These are phyloP conservation scores for Penicillium crystallinum DNA, from an alignment of 495 filamentous ascomycete species.

Conservation along the genomic window DNA sequence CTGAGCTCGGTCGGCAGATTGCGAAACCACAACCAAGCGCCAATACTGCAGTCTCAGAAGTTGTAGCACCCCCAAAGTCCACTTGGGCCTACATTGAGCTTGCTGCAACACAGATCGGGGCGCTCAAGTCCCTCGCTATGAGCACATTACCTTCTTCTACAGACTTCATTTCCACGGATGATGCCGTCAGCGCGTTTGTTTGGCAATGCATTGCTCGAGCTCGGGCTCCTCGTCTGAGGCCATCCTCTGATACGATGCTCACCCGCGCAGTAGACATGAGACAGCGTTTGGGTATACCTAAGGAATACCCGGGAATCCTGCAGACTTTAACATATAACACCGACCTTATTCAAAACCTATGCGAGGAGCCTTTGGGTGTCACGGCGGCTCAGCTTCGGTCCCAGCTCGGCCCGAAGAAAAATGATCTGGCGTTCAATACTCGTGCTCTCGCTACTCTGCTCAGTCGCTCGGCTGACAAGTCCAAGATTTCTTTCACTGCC, in stretches of 20 bases:
- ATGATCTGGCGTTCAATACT: constrained; percentile 28
- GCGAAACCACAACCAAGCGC: constrained; percentile 12
- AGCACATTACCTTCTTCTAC: constrained; percentile 16
- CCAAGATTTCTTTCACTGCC: constrained; percentile 19
- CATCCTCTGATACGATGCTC: constrained; percentile 28
- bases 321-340: constrained; percentile 38
- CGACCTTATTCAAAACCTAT: constrained; percentile 24
- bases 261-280: constrained; percentile 51
- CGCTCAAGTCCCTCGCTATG: constrained; percentile 39
- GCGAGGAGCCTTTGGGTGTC: constrained; percentile 29
- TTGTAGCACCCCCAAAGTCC: constrained; percentile 15
- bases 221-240: constrained; percentile 34
- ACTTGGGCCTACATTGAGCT: constrained; percentile 45
- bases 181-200: constrained; percentile 49
- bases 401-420: constrained; percentile 35
- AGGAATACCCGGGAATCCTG: constrained; percentile 41
- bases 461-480: constrained; percentile 27
- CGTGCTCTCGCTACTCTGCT: constrained; percentile 42
- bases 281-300: constrained; percentile 36
- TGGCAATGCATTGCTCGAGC: constrained; percentile 47
- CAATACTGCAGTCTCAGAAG: constrained; percentile 1
- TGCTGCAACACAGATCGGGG: constrained; percentile 19
- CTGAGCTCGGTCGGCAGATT: constrained; percentile 30
- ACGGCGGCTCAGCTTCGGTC: constrained; percentile 42
- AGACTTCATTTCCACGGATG: constrained; percentile 47